phyloP scores from a whole-genome alignment of 495 filamentous ascomycete species.

The Trichoderma virens region DNA sequence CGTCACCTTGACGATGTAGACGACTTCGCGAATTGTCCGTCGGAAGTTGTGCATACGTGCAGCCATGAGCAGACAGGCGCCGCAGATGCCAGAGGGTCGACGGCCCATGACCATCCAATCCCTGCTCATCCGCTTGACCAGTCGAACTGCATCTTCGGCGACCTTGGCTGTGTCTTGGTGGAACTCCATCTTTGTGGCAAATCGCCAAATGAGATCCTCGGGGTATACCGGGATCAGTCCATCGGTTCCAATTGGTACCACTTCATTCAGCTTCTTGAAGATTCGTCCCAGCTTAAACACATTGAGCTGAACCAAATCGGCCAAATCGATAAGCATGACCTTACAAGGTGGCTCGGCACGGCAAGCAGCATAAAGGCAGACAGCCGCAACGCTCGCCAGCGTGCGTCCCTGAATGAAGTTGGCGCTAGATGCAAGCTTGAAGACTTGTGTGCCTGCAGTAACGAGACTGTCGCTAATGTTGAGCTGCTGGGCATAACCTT shows the following conservation, averaged over 20 bases:
- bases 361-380: conserved; percentile 82
- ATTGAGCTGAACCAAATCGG: conserved; percentile 79
- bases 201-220: conserved; percentile 82
- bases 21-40: conserved; percentile 82
- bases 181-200: conserved; percentile 84
- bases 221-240: conserved; percentile 56
- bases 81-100: conserved; percentile 87
- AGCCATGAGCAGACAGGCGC: conserved; percentile 87
- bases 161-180: conserved; percentile 67
- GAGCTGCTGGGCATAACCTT: conserved; percentile 37
- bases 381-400: conserved; percentile 73
- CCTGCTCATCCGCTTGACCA: conserved; percentile 84
- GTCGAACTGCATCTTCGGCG: conserved; percentile 72
- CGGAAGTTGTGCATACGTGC: conserved; percentile 97
- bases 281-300: conserved; percentile 84
- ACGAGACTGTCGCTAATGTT: conserved; percentile 51
- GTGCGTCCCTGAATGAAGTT: conserved; percentile 88
- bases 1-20: conserved; percentile 92
- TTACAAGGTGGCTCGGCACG: conserved; percentile 52
- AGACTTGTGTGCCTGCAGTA: conserved; percentile 60
- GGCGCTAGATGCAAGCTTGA: conserved; percentile 64
- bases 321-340: conserved; percentile 90
- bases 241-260: conserved; percentile 48
- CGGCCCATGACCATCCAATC: conserved; percentile 96
- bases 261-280: conserved; percentile 67